A percentile compares a stretch with the other conserved stretches of the same genome.
These are phyloP conservation scores for Gracilaria caudata DNA, from an alignment of 23 red algal species.

Conservation along the genomic window DNA sequence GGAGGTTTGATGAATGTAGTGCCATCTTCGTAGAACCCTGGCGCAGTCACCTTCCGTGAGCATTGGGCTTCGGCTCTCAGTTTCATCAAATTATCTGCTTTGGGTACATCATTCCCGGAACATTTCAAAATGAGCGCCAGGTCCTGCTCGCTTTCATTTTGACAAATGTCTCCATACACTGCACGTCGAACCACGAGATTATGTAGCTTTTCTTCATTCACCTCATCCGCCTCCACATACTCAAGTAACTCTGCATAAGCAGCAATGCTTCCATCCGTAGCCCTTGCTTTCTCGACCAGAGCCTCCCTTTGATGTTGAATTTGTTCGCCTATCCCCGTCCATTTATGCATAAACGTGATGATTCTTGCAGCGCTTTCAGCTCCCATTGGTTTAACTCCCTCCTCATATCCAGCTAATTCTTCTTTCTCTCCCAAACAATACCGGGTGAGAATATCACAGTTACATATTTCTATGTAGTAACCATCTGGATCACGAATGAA, in stretches of 20 bases:
- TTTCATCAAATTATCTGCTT: slow-evolving; percentile 32
- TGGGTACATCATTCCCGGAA: slow-evolving; percentile 17
- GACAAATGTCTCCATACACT: slow-evolving; percentile 61
- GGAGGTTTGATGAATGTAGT: not conserved
- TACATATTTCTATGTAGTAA: slow-evolving; percentile 61
- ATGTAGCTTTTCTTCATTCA: not conserved
- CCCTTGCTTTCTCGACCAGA: not conserved
- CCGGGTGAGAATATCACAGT: slow-evolving; percentile 26
- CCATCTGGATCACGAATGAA: slow-evolving; percentile 60
- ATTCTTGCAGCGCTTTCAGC: not conserved
- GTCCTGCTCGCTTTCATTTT: slow-evolving; percentile 35
- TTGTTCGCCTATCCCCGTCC: not conserved
- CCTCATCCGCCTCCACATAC: not conserved
- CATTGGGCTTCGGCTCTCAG: not conserved
- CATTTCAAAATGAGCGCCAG: not conserved
- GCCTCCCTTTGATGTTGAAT: not conserved
- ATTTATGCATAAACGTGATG: slow-evolving; percentile 27
- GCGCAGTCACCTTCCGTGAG: not conserved
- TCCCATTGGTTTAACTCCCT: not conserved
- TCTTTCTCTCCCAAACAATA: slow-evolving; percentile 45
- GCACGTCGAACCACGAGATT: not conserved
- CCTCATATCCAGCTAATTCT: not conserved
- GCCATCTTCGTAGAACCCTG: slow-evolving; percentile 38
- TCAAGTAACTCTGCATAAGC: slow-evolving; percentile 6
- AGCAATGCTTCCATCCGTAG: not conserved